These are phyloP conservation scores for Mucor plumbeus DNA, from an alignment of 371 early-diverging fungal genomes.

Conservation along the genomic window DNA sequence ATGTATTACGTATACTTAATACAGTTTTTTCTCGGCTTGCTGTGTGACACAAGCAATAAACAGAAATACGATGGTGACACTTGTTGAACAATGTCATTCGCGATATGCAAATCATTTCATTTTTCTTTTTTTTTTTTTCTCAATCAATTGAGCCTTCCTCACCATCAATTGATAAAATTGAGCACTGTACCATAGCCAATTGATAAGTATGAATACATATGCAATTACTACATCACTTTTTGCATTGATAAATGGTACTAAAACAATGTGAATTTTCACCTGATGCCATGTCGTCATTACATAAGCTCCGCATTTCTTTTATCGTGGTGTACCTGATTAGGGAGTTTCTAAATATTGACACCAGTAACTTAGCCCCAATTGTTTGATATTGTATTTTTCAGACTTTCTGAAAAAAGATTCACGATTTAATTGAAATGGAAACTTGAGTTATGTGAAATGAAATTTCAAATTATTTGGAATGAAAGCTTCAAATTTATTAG, in stretches of 20 bases:
- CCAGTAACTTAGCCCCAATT: no score
- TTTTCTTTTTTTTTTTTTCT: neutral
- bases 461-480: no score
- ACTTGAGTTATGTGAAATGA: no score
- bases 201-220: neutral
- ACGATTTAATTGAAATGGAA: no score
- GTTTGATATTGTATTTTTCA: no score
- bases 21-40: neutral
- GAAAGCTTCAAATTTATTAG: no score
- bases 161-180: neutral
- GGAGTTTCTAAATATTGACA: neutral
- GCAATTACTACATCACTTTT: neutral
- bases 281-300: conserved; percentile 3
- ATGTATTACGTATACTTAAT: neutral
- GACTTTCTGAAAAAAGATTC: no score
- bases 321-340: neutral
- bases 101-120: neutral
- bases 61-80: neutral
- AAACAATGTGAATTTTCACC: neutral
- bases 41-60: neutral
- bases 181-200: neutral
- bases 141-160: no score
- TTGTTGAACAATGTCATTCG: neutral
- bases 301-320: neutral
- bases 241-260: neutral